These are phyloP conservation scores for Fraxinus sp. DNA, from an alignment of 305 asterid genomes.

Conservation along the genomic window DNA sequence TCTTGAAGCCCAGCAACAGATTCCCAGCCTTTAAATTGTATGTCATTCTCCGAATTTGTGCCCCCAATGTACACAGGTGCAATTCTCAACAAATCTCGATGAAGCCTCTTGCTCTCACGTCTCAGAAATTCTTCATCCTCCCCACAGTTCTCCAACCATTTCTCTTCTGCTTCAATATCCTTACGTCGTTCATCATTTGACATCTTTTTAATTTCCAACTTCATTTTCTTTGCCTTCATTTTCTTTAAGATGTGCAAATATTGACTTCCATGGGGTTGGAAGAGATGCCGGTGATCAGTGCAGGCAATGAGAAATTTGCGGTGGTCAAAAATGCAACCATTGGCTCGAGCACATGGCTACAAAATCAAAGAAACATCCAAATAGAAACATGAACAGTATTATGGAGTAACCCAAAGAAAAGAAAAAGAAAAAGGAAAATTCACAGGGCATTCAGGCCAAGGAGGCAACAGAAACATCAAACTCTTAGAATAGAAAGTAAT, in stretches of 20 bases:
- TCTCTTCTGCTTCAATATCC: constrained; percentile 95
- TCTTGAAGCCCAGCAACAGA: constrained; percentile 96
- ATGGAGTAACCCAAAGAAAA: constrained; percentile 17
- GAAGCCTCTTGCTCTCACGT: constrained; percentile 99
- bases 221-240: constrained; percentile 71
- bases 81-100: constrained; percentile 84
- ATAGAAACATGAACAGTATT: neutral
- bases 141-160: constrained; percentile 95
- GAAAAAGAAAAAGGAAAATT: constrained; percentile 4
- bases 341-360: constrained; percentile 97
- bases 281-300: constrained; percentile 85
- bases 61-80: constrained; percentile 96
- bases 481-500: neutral
- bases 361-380: constrained; percentile 24
- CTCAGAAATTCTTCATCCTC: constrained; percentile 98
- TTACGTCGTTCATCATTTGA: constrained; percentile 79
- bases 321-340: constrained; percentile 91
- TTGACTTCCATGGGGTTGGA: constrained; percentile 83
- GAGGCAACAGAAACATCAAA: neutral
- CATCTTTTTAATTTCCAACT: constrained; percentile 67
- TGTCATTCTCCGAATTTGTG: constrained; percentile 45
- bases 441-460: constrained; percentile 14
- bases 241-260: constrained; percentile 58
- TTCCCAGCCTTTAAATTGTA: constrained; percentile 86
- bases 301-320: constrained; percentile 98